Percentiles rank a stretch among this genome's conserved stretches.
These are phyloP conservation scores for Brettanomyces custersianus DNA, from an alignment of 805 yeast genomes.

Conservation along the genomic window DNA sequence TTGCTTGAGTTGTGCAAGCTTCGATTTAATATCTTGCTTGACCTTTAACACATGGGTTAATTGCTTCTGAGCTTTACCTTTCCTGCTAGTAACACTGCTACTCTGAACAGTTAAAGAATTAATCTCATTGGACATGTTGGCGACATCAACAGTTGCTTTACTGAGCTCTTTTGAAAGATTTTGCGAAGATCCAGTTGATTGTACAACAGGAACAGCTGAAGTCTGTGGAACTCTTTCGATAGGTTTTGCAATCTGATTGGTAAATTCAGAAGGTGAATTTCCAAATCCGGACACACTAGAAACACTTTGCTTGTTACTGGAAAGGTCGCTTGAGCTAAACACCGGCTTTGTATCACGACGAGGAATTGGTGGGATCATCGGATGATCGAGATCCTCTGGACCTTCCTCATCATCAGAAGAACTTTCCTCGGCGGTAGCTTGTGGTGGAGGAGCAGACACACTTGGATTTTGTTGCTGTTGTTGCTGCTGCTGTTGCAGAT, in stretches of 20 bases:
- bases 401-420: constrained; percentile 31
- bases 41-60: constrained; percentile 55
- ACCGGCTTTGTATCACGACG: constrained; percentile 27
- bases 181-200: neutral
- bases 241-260: constrained; percentile 1
- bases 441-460: neutral
- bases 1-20: constrained; percentile 54
- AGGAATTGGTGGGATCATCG: constrained; percentile 22
- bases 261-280: constrained; percentile 4
- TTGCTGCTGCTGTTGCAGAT: constrained; percentile 32
- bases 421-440: constrained; percentile 8
- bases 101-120: constrained; percentile 73
- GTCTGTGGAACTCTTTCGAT: too few species aligned
- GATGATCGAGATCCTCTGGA: constrained; percentile 23
- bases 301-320: constrained; percentile 8
- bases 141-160: constrained; percentile 75
- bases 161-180: constrained; percentile 39
- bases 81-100: constrained; percentile 57
- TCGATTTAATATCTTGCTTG: constrained; percentile 66
- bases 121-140: constrained; percentile 78
- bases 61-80: constrained; percentile 69
- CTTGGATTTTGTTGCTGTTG: neutral
- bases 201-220: too few species aligned
- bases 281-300: constrained; percentile 6
- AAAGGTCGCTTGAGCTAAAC: constrained; percentile 14